Conservation (phyloP, 1,284 basidiomycete species). For the Filobasidium uniguttulatum region DNA sequence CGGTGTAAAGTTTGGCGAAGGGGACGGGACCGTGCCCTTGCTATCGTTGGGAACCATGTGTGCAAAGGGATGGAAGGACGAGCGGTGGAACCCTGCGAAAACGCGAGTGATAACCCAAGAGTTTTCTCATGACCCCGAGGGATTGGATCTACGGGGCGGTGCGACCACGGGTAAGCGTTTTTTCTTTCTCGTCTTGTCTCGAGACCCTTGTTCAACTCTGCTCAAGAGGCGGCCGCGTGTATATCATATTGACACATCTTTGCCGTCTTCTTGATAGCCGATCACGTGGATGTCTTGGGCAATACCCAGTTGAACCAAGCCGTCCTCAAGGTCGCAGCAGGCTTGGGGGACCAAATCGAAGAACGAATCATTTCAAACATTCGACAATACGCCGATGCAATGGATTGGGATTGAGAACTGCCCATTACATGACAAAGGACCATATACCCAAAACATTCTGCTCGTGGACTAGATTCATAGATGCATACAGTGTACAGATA, state of each 20-base stretch:
- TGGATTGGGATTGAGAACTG: constrained; percentile 48
- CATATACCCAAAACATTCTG: no score
- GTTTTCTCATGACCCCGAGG: constrained; percentile 66
- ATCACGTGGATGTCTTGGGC: constrained; percentile 90
- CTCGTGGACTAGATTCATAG: no score
- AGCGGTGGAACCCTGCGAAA: constrained; percentile 84
- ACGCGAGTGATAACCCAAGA: constrained; percentile 68
- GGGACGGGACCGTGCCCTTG: constrained; percentile 88
- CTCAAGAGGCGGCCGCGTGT: no score
- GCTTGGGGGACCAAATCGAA: constrained; percentile 36
- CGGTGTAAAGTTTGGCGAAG: constrained; percentile 80
- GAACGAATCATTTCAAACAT: constrained; percentile 70
- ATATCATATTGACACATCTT: neutral
- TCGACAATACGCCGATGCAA: constrained; percentile 54
- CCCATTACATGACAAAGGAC: no score
- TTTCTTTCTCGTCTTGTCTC: neutral
- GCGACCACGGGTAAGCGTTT: constrained; percentile 51
- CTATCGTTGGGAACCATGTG: constrained; percentile 91
- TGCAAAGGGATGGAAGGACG: constrained; percentile 80
- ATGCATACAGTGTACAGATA: no score
- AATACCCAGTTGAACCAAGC: constrained; percentile 76
- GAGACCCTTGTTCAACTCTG: no score
- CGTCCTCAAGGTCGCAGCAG: constrained; percentile 55
- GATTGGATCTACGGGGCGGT: constrained; percentile 68
- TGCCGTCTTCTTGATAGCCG: constrained; percentile 34